These are phyloP conservation scores for Coemansia sp. DNA, from an alignment of 192 early-diverging fungal genomes.

Conservation along the genomic window DNA sequence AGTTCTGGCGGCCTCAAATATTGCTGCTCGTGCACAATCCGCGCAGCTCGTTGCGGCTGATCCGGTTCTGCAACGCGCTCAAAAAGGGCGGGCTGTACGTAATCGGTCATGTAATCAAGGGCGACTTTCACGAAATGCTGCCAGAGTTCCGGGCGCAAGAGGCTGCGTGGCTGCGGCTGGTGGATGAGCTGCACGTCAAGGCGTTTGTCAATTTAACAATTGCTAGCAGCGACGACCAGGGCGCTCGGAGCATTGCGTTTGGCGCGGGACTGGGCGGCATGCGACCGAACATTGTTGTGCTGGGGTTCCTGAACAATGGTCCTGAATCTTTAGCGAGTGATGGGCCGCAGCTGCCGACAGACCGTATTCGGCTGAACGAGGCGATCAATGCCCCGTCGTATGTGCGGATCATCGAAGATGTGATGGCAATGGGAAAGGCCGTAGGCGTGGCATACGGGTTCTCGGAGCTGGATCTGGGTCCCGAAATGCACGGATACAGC, in stretches of 20 bases:
- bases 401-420: slow-evolving; percentile 71
- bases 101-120: slow-evolving; percentile 63
- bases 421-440: slow-evolving; percentile 66
- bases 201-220: slow-evolving; percentile 65
- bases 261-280: slow-evolving; percentile 67
- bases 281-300: slow-evolving; percentile 67
- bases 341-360: slow-evolving; percentile 50
- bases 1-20: slow-evolving; percentile 74
- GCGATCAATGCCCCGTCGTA: slow-evolving; percentile 61
- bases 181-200: slow-evolving; percentile 61
- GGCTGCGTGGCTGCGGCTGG: slow-evolving; percentile 60
- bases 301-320: slow-evolving; percentile 56
- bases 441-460: slow-evolving; percentile 70
- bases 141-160: slow-evolving; percentile 56
- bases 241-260: slow-evolving; percentile 60
- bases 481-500: slow-evolving; percentile 8
- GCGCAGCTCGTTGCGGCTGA: slow-evolving; percentile 55
- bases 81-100: slow-evolving; percentile 73
- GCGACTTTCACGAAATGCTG: slow-evolving; percentile 55
- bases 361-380: slow-evolving; percentile 58
- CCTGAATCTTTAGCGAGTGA: neutral
- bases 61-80: slow-evolving; percentile 67
- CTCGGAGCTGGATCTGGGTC: slow-evolving; percentile 36
- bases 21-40: slow-evolving; percentile 65
- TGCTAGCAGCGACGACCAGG: slow-evolving; percentile 50